These are phyloP conservation scores for Heritiera littoralis DNA, from an alignment of 345 rosid genomes.

Conservation along the genomic window DNA sequence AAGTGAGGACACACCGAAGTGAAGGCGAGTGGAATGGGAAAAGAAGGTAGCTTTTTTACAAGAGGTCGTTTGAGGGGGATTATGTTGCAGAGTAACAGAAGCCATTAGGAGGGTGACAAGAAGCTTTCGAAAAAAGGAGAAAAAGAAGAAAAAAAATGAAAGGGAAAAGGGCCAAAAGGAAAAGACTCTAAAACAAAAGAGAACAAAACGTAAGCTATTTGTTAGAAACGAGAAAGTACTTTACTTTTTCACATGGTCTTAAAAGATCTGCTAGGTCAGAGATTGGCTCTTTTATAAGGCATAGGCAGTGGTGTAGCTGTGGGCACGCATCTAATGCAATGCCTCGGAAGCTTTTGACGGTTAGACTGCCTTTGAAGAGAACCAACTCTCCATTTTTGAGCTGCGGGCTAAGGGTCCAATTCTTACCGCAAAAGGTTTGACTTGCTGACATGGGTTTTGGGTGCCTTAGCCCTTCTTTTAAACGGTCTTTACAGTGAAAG, in stretches of 20 bases:
- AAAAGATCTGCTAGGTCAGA: slow-evolving; percentile 27
- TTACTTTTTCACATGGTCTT: slow-evolving; percentile 23
- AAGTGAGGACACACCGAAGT: background rate
- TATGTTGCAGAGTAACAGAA: slow-evolving; percentile 5
- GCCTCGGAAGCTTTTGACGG: background rate
- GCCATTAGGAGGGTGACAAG: slow-evolving; percentile 26
- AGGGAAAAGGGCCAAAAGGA: slow-evolving; percentile 28
- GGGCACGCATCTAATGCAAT: slow-evolving; percentile 30
- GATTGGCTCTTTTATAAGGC: slow-evolving; percentile 24
- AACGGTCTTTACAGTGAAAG: slow-evolving; percentile 9
- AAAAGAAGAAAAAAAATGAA: background rate
- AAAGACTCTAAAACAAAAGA: background rate
- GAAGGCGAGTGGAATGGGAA: slow-evolving; percentile 3
- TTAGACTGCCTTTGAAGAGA: slow-evolving; percentile 17
- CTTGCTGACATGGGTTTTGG: slow-evolving; percentile 30
- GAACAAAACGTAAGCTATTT: slow-evolving; percentile 26
- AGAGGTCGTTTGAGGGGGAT: background rate
- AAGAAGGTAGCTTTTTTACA: background rate
- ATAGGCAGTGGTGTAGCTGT: slow-evolving; percentile 19
- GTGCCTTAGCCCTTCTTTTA: background rate
- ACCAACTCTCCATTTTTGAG: slow-evolving; percentile 16
- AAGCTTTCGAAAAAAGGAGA: slow-evolving; percentile 43
- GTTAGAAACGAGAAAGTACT: background rate
- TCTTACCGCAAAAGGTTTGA: slow-evolving; percentile 51
- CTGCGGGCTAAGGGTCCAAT: slow-evolving; percentile 13